Evolutionary conservation across 2,329 filamentous ascomycete genomes (phyloP), one percentile per base, ranked within the genome.

Genomic region (Colletotrichum sp.): DNA sequence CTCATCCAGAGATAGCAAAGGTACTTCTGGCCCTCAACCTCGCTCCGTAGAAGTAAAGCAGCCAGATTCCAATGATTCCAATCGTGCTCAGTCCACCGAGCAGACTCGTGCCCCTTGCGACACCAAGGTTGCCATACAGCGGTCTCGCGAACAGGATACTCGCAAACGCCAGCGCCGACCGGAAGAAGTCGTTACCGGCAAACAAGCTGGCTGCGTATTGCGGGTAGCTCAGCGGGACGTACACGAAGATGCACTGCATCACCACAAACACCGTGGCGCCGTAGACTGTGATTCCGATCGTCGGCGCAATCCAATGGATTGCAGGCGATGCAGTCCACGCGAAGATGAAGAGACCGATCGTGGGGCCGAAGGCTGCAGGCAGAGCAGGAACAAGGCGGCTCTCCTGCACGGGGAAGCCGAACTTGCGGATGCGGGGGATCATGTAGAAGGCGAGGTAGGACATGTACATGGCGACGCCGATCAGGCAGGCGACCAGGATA

Each of bases 221-320:
- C 6, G 90, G 90, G 78, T 92, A 92, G 68, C 84, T 86, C 24
- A 91, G 84, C 1, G 90, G 89, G 18, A 92, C 87, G 82, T 92
- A 92, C 77, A 91, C 85, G 80, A 92, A 92, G 81, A 92, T 88
- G 82, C 89, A 90, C 82, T 92, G 90, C 85, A 92, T 88, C 71
- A 92, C 85, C 73, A 91, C 79, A 79, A 91, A 92, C 36, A 88
- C 88, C 4, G 84, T 84, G 13, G 85, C 87, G 48, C 86, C 87
- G 81, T 91, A 92, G 68, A 92, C 84, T 52, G 85, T 87, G 80
- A 92, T 90, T 76, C 90, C 90, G n/a, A 91, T 87, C 10, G 89
- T 90, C 6, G 89, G 89, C 3, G 86, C 89, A 71, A 90, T 89
- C 87, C 90, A 92, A 76, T 89, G 89, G 65, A 91, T 85, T 4